phyloP scores from a whole-genome alignment of 2,329 filamentous ascomycete genomes.

The Aschersonia sp. region DNA sequence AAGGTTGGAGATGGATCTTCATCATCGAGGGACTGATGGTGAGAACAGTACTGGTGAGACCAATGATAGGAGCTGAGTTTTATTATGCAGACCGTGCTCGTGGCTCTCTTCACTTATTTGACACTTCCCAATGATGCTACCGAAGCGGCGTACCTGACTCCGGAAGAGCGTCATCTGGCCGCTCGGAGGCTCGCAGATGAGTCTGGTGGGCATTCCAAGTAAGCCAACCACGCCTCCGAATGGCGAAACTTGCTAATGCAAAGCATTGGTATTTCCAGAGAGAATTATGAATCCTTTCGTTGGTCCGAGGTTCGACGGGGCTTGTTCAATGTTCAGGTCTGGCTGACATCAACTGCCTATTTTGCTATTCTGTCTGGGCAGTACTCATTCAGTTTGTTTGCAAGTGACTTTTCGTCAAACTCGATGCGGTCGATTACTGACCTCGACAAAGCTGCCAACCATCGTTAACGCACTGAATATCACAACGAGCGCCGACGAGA shows the following conservation, averaged over 20 bases:
- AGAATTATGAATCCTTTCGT: conserved; percentile 31
- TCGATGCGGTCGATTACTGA: not conserved
- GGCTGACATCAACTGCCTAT: conserved; percentile 48
- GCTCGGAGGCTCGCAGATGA: conserved; percentile 26
- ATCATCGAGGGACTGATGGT: conserved; percentile 36
- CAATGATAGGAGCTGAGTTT: not conserved
- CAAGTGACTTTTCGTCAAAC: conserved; percentile 10
- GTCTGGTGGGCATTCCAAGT: conserved; percentile 19
- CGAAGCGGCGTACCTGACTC: conserved; percentile 36
- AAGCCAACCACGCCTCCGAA: not conserved
- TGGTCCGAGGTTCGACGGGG: conserved; percentile 52
- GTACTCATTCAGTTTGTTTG: conserved; percentile 51
- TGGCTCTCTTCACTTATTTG: conserved; percentile 35
- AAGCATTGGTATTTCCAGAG: conserved; percentile 8
- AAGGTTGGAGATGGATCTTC: conserved; percentile 61
- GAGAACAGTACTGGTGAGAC: not conserved
- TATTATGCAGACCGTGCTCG: conserved; percentile 31
- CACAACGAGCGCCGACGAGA: conserved; percentile 37
- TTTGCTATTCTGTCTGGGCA: conserved; percentile 43
- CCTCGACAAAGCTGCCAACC: conserved; percentile 35
- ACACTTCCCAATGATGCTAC: conserved; percentile 41
- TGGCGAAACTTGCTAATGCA: not conserved
- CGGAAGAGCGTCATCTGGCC: conserved; percentile 35
- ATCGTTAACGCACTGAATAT: conserved; percentile 45
- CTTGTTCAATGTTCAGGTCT: conserved; percentile 43